Conservation (phyloP, 2,329 filamentous ascomycete genomes). For the Colletotrichum theobromicola region DNA sequence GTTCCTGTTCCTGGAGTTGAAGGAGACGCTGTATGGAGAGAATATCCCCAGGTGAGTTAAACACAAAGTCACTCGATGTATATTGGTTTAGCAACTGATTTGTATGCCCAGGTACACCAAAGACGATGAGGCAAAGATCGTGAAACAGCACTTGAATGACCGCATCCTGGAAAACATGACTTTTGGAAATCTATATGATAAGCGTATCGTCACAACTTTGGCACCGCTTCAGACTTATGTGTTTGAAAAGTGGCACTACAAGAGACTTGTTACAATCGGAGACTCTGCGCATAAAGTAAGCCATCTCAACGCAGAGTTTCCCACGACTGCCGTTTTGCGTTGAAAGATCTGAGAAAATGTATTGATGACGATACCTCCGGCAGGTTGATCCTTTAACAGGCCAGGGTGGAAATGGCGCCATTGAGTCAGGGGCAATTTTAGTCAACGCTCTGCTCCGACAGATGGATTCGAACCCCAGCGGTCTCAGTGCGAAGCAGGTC, state of each 20-base stretch:
- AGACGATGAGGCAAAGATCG: slow-evolving; percentile 33
- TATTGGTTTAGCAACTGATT: rapidly evolving
- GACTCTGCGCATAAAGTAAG: slow-evolving; percentile 48
- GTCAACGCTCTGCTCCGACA: slow-evolving; percentile 17
- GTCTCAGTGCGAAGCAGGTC: background rate
- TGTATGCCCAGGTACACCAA: slow-evolving; percentile 28
- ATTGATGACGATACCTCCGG: too few species aligned
- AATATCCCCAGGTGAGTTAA: slow-evolving; percentile 30
- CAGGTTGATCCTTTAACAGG: slow-evolving; percentile 27
- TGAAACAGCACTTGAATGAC: slow-evolving; percentile 23
- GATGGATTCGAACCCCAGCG: background rate
- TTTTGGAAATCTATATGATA: slow-evolving; percentile 35
- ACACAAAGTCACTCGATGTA: background rate
- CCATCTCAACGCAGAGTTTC: too few species aligned
- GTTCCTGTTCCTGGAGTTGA: slow-evolving; percentile 37
- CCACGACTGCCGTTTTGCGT: too few species aligned
- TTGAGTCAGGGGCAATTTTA: slow-evolving; percentile 27
- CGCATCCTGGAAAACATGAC: slow-evolving; percentile 27
- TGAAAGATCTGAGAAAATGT: too few species aligned
- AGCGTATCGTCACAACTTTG: slow-evolving; percentile 31
- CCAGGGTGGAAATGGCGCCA: slow-evolving; percentile 29
- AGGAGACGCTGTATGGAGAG: slow-evolving; percentile 29
- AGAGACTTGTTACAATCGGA: slow-evolving; percentile 42
- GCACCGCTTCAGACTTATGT: slow-evolving; percentile 33
- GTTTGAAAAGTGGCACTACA: slow-evolving; percentile 41